Evolutionary conservation across 768 basidiomycete species (phyloP).

Genomic region (Lactarius quietus): DNA sequence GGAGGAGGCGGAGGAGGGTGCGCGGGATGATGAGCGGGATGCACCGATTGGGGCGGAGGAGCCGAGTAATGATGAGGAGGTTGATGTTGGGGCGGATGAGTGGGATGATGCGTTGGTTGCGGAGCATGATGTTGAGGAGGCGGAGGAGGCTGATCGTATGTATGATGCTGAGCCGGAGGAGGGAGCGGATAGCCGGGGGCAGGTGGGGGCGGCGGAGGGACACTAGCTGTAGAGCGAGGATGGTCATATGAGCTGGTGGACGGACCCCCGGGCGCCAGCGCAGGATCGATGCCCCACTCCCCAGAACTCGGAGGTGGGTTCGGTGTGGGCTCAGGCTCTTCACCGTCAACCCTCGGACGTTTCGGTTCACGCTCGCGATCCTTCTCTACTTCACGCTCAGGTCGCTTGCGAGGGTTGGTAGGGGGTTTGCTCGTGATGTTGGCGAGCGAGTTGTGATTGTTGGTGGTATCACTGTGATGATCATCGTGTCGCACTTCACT

Average conservation of each 20-base stretch:
- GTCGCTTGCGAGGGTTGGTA: conserved; percentile 20
- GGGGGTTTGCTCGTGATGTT: conserved; percentile 16
- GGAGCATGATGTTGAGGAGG: conserved; percentile 23
- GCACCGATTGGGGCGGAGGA: conserved; percentile 22
- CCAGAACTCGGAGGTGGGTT: conserved; percentile 17
- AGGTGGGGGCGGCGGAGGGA: conserved; percentile 21
- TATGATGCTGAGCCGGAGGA: conserved; percentile 12
- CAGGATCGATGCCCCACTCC: conserved; percentile 26
- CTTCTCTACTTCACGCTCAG: conserved; percentile 26
- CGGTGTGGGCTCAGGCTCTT: conserved; percentile 16
- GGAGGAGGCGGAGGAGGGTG: conserved; percentile 21
- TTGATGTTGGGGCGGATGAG: conserved; percentile 21
- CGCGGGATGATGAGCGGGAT: conserved; percentile 20
- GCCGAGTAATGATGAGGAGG: conserved; percentile 21
- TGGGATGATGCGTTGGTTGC: conserved; percentile 15
- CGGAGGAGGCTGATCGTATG: conserved; percentile 19
- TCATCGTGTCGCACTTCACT: conserved; percentile 24
- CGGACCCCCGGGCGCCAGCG: conserved; percentile 20
- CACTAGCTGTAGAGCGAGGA: conserved; percentile 20
- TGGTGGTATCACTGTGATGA: conserved; percentile 19
- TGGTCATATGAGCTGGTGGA: conserved; percentile 18
- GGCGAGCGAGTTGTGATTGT: conserved; percentile 23
- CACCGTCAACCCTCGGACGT: conserved; percentile 23
- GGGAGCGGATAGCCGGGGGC: conserved; percentile 16
- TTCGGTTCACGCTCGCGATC: conserved; percentile 24